Evolutionary conservation across 2,329 filamentous ascomycete genomes (phyloP).

Genomic region (Corynespora cassiicola): DNA sequence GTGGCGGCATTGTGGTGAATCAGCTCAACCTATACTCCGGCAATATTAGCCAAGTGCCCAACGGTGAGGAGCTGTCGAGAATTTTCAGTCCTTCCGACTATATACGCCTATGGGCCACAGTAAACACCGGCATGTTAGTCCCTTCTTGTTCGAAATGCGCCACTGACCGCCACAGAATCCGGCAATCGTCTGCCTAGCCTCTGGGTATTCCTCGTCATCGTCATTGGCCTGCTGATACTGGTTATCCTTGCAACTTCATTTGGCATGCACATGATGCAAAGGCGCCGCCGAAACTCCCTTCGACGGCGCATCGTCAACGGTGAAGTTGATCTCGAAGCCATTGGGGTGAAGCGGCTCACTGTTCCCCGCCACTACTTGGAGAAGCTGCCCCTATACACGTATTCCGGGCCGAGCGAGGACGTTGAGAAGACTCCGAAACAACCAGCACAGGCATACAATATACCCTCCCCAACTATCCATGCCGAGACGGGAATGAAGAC

Average conservation of each 20-base stretch:
- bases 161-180: constrained; percentile 40
- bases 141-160: neutral
- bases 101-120: constrained; percentile 58
- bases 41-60: constrained; percentile 63
- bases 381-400: constrained; percentile 79
- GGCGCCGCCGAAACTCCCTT: constrained; percentile 70
- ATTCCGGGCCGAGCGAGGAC: constrained; percentile 50
- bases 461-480: constrained; percentile 15
- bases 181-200: constrained; percentile 71
- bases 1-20: constrained; percentile 72
- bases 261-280: constrained; percentile 79
- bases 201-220: constrained; percentile 78
- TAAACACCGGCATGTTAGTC: constrained; percentile 51
- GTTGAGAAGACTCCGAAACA: constrained; percentile 23
- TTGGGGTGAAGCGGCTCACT: constrained; percentile 82
- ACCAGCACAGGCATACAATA: constrained; percentile 14
- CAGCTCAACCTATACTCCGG: constrained; percentile 80
- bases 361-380: constrained; percentile 76
- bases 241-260: constrained; percentile 73
- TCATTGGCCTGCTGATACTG: constrained; percentile 73
- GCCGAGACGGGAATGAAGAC: constrained; percentile 23
- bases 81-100: constrained; percentile 51
- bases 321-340: constrained; percentile 83
- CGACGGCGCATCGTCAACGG: constrained; percentile 75
- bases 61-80: constrained; percentile 46